Base-by-base conservation (phyloP, 306 rosid species). In the Cicer arietinum region DNA sequence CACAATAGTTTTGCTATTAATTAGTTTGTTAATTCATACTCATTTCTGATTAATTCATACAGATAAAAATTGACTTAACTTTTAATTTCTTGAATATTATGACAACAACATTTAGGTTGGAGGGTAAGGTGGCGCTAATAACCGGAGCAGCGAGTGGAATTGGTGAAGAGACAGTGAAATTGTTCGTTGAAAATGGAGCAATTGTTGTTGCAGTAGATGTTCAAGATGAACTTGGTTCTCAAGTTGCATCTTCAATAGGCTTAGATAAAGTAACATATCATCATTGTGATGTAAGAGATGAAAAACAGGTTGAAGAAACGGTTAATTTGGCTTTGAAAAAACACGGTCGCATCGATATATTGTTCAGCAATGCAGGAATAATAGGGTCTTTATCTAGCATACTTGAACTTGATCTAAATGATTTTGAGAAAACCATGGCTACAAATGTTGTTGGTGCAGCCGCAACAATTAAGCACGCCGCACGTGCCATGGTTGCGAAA, bases 101-200 rank as follows among this genome's bases (percentile, higher is more conserved):
- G 40, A 66, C 11, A 7, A 6, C 7, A 8, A 3, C 2, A 68
- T 50, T 0, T 40, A 94, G 97, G 85, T 82, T 94, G 77, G 88
- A 91, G 76, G 96, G 96, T 42, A 94, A 91, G 85, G 96, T 94
- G 63, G 94, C 94, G 14, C 62, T 94, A 1, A 74, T 94, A 35
- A 94, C 98, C 0, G 98, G 98, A 1, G 98, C 82, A 13, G 96
- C 97, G 0, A 89, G 97, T 46, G 98, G 98, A 7, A 94, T 94
- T 57, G 98, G 98, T 0, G 94, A 85, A 82, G 96, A 84, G 39
- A 79, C 98, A 0, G 89, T 71, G 58, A 85, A 89, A 71, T 41
- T 90, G 12, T 94, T 94, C 17, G 85, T 84, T 0, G 84, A 75
- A 20, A 81, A 90, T 47, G 98, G 98, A 13, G 97, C 98, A 13